phyloP scores from a whole-genome alignment of 495 filamentous ascomycete genomes.

The Thermothielavioides terrestris region DNA sequence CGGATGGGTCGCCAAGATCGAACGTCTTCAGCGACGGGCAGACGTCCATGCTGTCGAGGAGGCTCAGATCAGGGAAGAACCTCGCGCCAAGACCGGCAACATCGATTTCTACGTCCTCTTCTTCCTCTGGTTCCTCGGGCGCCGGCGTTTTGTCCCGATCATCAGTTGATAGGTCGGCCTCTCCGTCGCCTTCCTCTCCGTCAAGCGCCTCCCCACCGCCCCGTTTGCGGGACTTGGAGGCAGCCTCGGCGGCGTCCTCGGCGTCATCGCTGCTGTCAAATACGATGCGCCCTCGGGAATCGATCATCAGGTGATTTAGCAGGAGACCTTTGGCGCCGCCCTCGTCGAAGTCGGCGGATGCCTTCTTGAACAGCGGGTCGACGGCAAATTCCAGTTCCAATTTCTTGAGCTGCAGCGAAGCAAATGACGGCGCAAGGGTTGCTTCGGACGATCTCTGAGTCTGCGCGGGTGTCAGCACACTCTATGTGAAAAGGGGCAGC shows the following conservation, averaged over 20 bases:
- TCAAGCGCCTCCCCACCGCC: conserved; percentile 42
- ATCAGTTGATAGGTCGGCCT: conserved; percentile 20
- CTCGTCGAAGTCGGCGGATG: conserved; percentile 95
- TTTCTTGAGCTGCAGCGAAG: conserved; percentile 86
- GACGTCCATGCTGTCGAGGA: conserved; percentile 77
- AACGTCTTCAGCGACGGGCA: conserved; percentile 92
- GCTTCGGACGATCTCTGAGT: conserved; percentile 77
- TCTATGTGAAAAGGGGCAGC: neutral
- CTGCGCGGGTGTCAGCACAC: neutral
- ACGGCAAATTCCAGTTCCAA: conserved; percentile 96
- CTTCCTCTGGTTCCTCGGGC: conserved; percentile 29
- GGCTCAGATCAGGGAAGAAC: conserved; percentile 80
- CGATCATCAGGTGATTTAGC: conserved; percentile 90
- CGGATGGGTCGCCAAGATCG: conserved; percentile 75
- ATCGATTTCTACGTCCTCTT: conserved; percentile 60
- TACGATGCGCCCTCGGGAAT: conserved; percentile 82
- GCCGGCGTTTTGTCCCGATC: conserved; percentile 9
- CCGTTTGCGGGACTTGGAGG: conserved; percentile 31
- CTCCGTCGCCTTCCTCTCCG: conserved; percentile 39
- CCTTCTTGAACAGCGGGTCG: conserved; percentile 97
- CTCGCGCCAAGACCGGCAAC: conserved; percentile 58
- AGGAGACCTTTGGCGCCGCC: conserved; percentile 93
- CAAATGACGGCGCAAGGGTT: conserved; percentile 81
- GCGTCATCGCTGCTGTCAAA: conserved; percentile 97
- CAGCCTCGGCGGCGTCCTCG: conserved; percentile 46